phyloP scores from a whole-genome alignment of 1,284 basidiomycete species.

The Anthracocystis panici-leucophaei region DNA sequence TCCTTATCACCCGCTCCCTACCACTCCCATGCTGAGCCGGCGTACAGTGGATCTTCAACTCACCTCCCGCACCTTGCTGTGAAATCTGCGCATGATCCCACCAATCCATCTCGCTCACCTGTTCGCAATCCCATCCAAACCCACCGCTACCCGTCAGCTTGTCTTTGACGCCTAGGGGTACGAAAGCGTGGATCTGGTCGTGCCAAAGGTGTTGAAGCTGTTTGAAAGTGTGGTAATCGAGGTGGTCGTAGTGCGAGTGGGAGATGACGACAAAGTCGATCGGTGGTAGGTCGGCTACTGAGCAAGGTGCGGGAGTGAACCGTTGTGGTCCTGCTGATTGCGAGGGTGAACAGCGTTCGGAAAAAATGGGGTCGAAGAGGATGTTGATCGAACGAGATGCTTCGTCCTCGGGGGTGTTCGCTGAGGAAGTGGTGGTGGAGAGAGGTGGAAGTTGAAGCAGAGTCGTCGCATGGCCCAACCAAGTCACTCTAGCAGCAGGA shows the following conservation, averaged over 20 bases:
- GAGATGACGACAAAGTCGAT: slow-evolving; percentile 65
- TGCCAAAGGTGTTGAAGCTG: slow-evolving; percentile 40
- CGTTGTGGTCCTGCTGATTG: slow-evolving; percentile 61
- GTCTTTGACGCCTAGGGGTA: slow-evolving; percentile 59
- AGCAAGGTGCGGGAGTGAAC: slow-evolving; percentile 57
- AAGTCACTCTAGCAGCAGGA: slow-evolving; percentile 50
- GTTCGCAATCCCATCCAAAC: slow-evolving; percentile 44
- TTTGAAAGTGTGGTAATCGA: slow-evolving; percentile 59
- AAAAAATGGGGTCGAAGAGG: slow-evolving; percentile 67
- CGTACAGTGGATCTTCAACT: slow-evolving; percentile 54
- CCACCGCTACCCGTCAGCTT: slow-evolving; percentile 46
- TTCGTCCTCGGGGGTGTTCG: neutral
- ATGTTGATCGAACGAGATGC: slow-evolving; percentile 41
- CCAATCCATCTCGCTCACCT: slow-evolving; percentile 65
- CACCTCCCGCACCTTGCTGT: neutral
- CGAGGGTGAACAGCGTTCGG: slow-evolving; percentile 63
- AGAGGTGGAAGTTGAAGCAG: slow-evolving; percentile 60
- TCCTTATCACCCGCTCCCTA: slow-evolving; percentile 53
- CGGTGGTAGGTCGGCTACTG: slow-evolving; percentile 52
- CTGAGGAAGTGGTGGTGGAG: neutral
- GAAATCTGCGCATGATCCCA: slow-evolving; percentile 57
- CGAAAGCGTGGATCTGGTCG: slow-evolving; percentile 54
- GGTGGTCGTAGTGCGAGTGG: slow-evolving; percentile 68
- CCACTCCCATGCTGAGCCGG: slow-evolving; percentile 67
- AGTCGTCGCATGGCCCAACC: slow-evolving; percentile 64